Evolutionary conservation across 768 basidiomycete species (phyloP).

Genomic region (Amanita subjunquillea): DNA sequence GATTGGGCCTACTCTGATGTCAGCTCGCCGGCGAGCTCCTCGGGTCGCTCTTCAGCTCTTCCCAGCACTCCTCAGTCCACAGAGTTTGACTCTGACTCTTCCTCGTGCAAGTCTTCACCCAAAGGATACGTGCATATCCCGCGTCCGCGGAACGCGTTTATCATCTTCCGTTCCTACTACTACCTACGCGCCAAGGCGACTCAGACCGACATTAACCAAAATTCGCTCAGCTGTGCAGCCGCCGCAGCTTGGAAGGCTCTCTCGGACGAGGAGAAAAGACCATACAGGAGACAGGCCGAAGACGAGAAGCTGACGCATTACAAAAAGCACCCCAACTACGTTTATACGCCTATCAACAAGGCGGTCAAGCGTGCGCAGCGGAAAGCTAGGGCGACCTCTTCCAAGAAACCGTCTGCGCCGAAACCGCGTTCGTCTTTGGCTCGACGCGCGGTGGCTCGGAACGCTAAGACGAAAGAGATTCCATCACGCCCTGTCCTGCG

Average conservation of each 20-base stretch:
- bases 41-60: neutral
- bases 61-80: neutral
- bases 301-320: slow-evolving; percentile 4
- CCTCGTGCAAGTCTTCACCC: slow-evolving; percentile 5
- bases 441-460: neutral
- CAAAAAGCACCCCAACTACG: slow-evolving; percentile 1
- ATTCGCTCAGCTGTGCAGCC: slow-evolving; percentile 22
- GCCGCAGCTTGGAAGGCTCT: slow-evolving; percentile 20
- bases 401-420: neutral
- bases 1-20: neutral
- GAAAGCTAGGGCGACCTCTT: neutral
- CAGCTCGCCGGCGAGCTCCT: slow-evolving; percentile 3
- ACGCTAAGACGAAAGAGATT: too few relatives aligned
- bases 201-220: slow-evolving; percentile 17
- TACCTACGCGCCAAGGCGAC: slow-evolving; percentile 7
- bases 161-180: slow-evolving; percentile 24
- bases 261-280: slow-evolving; percentile 12
- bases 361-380: slow-evolving; percentile 1
- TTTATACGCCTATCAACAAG: slow-evolving; percentile 1
- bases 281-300: slow-evolving; percentile 8
- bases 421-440: slow-evolving; percentile 1
- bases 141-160: slow-evolving; percentile 30
- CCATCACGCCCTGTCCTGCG: neutral
- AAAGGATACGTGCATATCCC: slow-evolving; percentile 15
- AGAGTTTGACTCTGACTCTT: slow-evolving; percentile 3